These are phyloP conservation scores for Phylloporus sp. DNA, from an alignment of 768 basidiomycete genomes.

Conservation along the genomic window DNA sequence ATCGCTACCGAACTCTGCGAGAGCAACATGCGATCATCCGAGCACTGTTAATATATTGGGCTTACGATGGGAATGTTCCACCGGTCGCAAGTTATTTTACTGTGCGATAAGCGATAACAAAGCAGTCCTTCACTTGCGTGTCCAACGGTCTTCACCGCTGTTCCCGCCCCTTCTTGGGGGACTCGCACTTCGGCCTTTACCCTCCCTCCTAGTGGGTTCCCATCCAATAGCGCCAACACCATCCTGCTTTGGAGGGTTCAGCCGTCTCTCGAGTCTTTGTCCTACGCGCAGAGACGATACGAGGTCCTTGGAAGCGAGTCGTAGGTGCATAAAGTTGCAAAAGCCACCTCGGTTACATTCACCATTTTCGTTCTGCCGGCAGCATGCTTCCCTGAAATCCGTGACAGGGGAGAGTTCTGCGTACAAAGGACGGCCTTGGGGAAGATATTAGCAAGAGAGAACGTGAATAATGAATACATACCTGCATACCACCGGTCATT, in stretches of 20 bases:
- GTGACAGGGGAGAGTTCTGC: slow-evolving; percentile 98
- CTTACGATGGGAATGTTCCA: neutral
- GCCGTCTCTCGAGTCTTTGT: slow-evolving; percentile 76
- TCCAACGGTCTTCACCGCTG: slow-evolving; percentile 76
- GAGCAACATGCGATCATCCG: neutral
- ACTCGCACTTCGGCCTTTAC: slow-evolving; percentile 70
- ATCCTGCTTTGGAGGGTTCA: slow-evolving; percentile 62
- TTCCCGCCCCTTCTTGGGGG: slow-evolving; percentile 58
- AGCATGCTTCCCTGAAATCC: slow-evolving; percentile 98
- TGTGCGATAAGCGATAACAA: no score
- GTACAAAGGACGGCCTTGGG: slow-evolving; percentile 82
- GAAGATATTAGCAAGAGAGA: slow-evolving; percentile 3
- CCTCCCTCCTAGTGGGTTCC: slow-evolving; percentile 73
- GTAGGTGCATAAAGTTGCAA: slow-evolving; percentile 98
- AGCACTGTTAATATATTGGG: neutral
- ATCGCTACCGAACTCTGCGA: neutral
- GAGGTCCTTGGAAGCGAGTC: slow-evolving; percentile 81
- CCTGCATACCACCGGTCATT: slow-evolving; percentile 99
- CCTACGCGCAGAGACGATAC: slow-evolving; percentile 75
- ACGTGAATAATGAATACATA: slow-evolving; percentile 22
- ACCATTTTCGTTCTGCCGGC: slow-evolving; percentile 97
- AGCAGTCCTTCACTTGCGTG: slow-evolving; percentile 56
- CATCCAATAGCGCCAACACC: slow-evolving; percentile 78
- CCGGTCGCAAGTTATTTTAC: neutral
- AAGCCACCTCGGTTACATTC: slow-evolving; percentile 98